Evolutionary conservation across 164 flowering plant genomes (phyloP).

Genomic region (Sextonia rubra): DNA sequence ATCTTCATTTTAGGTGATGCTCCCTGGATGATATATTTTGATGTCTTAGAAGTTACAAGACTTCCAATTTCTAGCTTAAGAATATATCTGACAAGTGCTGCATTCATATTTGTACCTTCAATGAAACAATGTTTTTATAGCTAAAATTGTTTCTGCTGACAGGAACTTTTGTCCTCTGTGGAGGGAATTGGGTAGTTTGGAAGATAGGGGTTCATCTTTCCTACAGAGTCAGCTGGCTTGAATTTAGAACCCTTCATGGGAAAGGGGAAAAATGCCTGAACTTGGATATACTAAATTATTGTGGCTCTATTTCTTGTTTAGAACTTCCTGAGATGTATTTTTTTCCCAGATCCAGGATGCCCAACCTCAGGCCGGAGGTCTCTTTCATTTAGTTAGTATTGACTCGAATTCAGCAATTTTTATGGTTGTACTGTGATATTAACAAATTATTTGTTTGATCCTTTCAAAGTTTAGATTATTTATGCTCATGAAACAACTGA

Average conservation of each 20-base stretch:
- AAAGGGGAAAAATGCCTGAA: not conserved
- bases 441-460: no score
- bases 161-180: not conserved
- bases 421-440: no score
- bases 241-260: not conserved
- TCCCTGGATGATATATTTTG: no score
- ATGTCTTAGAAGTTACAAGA: no score
- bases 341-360: not conserved
- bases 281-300: not conserved
- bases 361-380: not conserved
- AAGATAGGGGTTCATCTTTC: not conserved
- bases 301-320: not conserved
- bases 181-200: not conserved
- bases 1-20: no score
- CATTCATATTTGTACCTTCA: not conserved
- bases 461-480: no score
- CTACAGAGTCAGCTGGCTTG: not conserved
- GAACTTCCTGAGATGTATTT: not conserved
- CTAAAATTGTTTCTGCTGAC: not conserved
- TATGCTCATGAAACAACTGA: no score
- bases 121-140: not conserved
- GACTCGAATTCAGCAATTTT: conserved; percentile 11
- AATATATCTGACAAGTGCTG: not conserved
- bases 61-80: no score
- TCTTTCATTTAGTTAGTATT: conserved; percentile 13